phyloP scores from a whole-genome alignment of 805 yeast genomes.

The Nakazawaea siamensis region DNA sequence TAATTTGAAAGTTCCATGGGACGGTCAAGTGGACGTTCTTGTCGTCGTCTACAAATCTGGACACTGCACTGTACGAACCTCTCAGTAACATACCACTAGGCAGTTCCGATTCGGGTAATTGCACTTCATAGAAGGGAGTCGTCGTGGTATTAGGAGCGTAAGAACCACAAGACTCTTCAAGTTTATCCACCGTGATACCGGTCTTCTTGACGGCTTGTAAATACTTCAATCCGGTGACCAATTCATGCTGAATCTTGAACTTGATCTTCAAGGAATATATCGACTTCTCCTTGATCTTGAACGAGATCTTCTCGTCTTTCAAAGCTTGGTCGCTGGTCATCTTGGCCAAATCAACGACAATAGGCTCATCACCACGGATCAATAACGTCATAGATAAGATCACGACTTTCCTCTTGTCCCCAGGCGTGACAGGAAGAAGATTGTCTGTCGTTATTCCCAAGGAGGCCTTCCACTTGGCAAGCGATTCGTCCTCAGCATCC shows the following conservation, averaged over 20 bases:
- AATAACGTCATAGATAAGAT: constrained; percentile 66
- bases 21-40: constrained; percentile 60
- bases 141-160: constrained; percentile 82
- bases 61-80: constrained; percentile 73
- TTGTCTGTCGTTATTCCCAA: constrained; percentile 58
- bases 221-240: constrained; percentile 84
- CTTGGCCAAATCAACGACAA: constrained; percentile 61
- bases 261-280: constrained; percentile 63
- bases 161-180: constrained; percentile 84
- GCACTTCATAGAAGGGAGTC: constrained; percentile 68
- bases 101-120: constrained; percentile 74
- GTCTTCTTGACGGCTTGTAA: constrained; percentile 79
- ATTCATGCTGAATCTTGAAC: constrained; percentile 83
- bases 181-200: constrained; percentile 79
- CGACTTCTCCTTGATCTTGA: constrained; percentile 72
- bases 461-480: constrained; percentile 87
- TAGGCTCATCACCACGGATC: constrained; percentile 61
- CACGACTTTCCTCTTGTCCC: constrained; percentile 72
- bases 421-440: constrained; percentile 56
- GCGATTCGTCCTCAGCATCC: constrained; percentile 86
- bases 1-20: constrained; percentile 82
- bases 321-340: constrained; percentile 46
- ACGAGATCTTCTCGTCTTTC: constrained; percentile 46
- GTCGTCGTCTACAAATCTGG: constrained; percentile 86
- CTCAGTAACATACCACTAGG: constrained; percentile 87